A percentile compares a stretch with the other conserved stretches of the same genome.
Evolutionary conservation across 345 rosid species (phyloP).

Genomic region (Acer campestre): DNA sequence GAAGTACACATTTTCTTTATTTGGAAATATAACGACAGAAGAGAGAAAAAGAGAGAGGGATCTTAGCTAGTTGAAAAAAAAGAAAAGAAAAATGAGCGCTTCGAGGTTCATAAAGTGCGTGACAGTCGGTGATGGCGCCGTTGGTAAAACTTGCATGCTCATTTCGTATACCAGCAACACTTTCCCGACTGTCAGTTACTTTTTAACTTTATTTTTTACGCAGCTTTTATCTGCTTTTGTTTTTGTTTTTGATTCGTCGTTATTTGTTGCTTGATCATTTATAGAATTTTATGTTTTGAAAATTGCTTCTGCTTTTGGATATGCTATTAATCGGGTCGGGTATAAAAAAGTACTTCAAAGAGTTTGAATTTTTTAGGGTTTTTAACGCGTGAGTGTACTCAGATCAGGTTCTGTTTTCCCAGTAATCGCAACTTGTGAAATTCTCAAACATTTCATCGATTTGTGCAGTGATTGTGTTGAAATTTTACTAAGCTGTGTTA

Average conservation of each 20-base stretch:
- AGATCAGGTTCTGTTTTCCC: slow-evolving; percentile 1
- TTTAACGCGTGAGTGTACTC: background rate
- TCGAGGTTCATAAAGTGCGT: slow-evolving; percentile 97
- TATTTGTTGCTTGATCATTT: slow-evolving; percentile 1
- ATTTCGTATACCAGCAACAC: slow-evolving; percentile 98
- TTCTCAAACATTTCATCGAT: background rate
- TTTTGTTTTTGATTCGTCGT: background rate
- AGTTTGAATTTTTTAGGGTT: background rate
- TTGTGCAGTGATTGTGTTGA: background rate
- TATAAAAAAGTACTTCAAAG: background rate
- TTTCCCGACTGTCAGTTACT: slow-evolving; percentile 75
- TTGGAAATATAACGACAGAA: background rate
- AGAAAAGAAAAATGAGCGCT: slow-evolving; percentile 60
- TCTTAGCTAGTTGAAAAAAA: slow-evolving; percentile 8
- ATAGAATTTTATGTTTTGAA: background rate
- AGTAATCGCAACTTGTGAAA: slow-evolving; percentile 1
- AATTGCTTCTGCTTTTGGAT: background rate
- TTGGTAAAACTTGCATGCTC: slow-evolving; percentile 93
- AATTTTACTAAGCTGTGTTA: background rate
- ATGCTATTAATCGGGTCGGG: background rate
- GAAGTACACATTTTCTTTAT: background rate
- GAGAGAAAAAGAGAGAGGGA: background rate
- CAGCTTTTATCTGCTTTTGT: background rate
- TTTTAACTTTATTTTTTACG: background rate
- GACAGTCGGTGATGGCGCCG: slow-evolving; percentile 97